Conservation (phyloP, 2,329 filamentous ascomycete species). For the Thelonectria olida region DNA sequence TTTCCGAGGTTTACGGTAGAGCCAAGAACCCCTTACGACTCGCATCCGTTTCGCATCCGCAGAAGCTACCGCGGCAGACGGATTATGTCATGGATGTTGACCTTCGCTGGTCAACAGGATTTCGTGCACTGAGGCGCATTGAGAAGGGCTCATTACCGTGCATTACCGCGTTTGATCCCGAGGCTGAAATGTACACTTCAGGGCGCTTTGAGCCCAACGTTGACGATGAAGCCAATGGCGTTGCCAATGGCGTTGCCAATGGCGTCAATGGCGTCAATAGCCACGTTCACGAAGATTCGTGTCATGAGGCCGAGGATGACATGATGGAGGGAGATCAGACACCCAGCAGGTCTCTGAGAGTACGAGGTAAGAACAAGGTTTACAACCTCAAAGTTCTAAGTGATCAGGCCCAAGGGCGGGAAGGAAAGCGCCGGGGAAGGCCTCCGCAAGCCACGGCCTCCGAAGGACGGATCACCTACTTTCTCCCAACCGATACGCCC, state of each 20-base stretch:
- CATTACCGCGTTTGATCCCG: slow-evolving; percentile 53
- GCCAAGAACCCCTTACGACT: slow-evolving; percentile 48
- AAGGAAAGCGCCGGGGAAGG: slow-evolving; percentile 52
- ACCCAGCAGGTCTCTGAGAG: slow-evolving; percentile 60
- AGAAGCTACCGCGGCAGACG: slow-evolving; percentile 44
- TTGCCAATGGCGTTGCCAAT: slow-evolving; percentile 13
- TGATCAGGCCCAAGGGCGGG: slow-evolving; percentile 64
- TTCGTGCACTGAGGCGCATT: slow-evolving; percentile 45
- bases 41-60: slow-evolving; percentile 36
- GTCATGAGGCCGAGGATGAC: slow-evolving; percentile 56
- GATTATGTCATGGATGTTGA: slow-evolving; percentile 60
- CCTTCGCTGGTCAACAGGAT: slow-evolving; percentile 56
- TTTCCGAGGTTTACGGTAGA: slow-evolving; percentile 53
- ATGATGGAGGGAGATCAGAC: slow-evolving; percentile 57
- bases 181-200: slow-evolving; percentile 38
- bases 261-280: slow-evolving; percentile 25
- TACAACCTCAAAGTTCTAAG: slow-evolving; percentile 70
- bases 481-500: slow-evolving; percentile 53
- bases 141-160: slow-evolving; percentile 56
- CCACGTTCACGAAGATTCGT: slow-evolving; percentile 39
- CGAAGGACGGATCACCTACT: slow-evolving; percentile 58
- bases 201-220: slow-evolving; percentile 33
- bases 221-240: slow-evolving; percentile 28
- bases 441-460: slow-evolving; percentile 38
- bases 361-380: slow-evolving; percentile 57